Evolutionary conservation across 1,139 yeast genomes (phyloP).

Genomic region (Hyphopichia khmerensis): DNA sequence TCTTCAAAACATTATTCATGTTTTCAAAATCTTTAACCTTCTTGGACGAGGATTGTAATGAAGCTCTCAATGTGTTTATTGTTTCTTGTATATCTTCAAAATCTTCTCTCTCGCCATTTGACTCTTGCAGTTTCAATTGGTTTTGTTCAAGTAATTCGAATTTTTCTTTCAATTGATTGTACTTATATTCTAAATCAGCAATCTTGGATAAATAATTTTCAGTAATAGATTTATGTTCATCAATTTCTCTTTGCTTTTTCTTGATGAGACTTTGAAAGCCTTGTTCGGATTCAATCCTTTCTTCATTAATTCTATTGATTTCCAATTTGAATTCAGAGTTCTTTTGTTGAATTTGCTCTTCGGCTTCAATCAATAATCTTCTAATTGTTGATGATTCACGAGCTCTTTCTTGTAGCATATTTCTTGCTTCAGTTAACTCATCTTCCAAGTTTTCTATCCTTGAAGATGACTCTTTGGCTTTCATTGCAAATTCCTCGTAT

Average conservation of each 20-base stretch:
- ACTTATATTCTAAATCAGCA: conserved; percentile 39
- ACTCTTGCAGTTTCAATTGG: not conserved
- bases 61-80: conserved; percentile 49
- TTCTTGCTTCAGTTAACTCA: conserved; percentile 72
- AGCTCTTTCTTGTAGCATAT: conserved; percentile 73
- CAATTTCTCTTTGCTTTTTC: conserved; percentile 51
- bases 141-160: conserved; percentile 16
- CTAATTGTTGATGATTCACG: conserved; percentile 77
- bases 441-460: conserved; percentile 72
- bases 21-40: conserved; percentile 57
- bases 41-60: conserved; percentile 50
- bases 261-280: conserved; percentile 49
- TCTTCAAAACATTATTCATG: conserved; percentile 57
- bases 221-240: conserved; percentile 37
- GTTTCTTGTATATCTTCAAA: conserved; percentile 30
- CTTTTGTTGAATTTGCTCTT: conserved; percentile 53
- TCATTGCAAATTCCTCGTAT: conserved; percentile 72
- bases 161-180: conserved; percentile 26
- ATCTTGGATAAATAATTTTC: conserved; percentile 28
- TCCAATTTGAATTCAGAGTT: conserved; percentile 32
- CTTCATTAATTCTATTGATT: conserved; percentile 45
- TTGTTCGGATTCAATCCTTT: conserved; percentile 56
- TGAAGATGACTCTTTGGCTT: conserved; percentile 61
- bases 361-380: conserved; percentile 65
- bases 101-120: conserved; percentile 20